Percentiles rank a stretch among this genome's conserved stretches.
Evolutionary conservation across 2,329 filamentous ascomycete species (phyloP).

Genomic region (Monosporascus sp.): DNA sequence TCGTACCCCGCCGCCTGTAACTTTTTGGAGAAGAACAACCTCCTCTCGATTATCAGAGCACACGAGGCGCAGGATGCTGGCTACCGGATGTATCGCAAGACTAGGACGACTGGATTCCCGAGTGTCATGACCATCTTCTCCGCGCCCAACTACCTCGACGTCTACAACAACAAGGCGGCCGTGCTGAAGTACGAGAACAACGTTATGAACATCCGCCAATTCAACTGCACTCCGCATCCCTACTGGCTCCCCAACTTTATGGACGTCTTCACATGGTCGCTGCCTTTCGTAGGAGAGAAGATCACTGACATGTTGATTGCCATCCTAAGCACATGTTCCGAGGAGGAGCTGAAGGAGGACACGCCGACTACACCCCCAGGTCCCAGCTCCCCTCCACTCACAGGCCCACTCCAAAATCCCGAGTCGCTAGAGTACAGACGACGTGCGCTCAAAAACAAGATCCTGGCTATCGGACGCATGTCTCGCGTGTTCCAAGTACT

Average conservation of each 20-base stretch:
- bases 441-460: constrained; percentile 99
- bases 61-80: constrained; percentile 98
- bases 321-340: constrained; percentile 97
- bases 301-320: constrained; percentile 99
- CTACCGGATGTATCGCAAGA: constrained; percentile 99
- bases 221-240: constrained; percentile 98
- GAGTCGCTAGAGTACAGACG: constrained; percentile 92
- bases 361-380: constrained; percentile 65
- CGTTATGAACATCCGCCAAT: constrained; percentile 99
- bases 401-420: constrained; percentile 53
- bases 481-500: constrained; percentile 98
- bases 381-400: constrained; percentile 68
- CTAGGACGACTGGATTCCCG: constrained; percentile 92
- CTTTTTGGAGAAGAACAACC: constrained; percentile 98
- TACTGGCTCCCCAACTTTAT: constrained; percentile 99
- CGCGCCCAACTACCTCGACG: constrained; percentile 95
- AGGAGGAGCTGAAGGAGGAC: constrained; percentile 92
- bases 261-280: constrained; percentile 99
- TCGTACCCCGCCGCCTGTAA: constrained; percentile 95
- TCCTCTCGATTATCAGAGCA: constrained; percentile 92
- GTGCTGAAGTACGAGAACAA: constrained; percentile 99
- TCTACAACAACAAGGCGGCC: constrained; percentile 99
- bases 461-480: constrained; percentile 90
- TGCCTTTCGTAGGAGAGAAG: constrained; percentile 98
- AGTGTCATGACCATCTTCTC: constrained; percentile 99